Conservation (phyloP, 768 basidiomycete genomes). For the Psilocybe tampanensis region DNA sequence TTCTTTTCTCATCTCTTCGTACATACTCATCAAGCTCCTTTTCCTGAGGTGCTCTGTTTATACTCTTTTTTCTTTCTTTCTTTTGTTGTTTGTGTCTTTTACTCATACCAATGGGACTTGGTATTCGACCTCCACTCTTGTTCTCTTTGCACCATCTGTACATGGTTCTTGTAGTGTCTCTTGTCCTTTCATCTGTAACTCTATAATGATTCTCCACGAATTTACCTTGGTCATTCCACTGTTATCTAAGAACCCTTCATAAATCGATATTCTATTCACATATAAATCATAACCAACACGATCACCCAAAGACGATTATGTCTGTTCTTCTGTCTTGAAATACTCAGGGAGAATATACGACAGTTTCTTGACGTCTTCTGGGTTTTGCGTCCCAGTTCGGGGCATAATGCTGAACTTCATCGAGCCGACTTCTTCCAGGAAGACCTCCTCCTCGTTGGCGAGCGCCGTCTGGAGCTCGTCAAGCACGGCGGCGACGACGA, state of each 20-base stretch:
- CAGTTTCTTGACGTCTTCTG: conserved; percentile 68
- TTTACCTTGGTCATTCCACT: no score
- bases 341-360: conserved; percentile 80
- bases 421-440: conserved; percentile 73
- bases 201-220: not conserved
- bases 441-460: conserved; percentile 40
- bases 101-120: conserved; percentile 25
- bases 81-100: not conserved
- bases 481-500: conserved; percentile 69
- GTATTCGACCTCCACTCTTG: not conserved
- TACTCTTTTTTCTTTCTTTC: not conserved
- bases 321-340: conserved; percentile 39
- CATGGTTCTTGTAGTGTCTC: not conserved
- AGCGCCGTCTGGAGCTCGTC: conserved; percentile 67
- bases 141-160: not conserved
- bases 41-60: no score
- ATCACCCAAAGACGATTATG: not conserved
- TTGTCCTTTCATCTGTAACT: not conserved
- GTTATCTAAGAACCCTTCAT: no score
- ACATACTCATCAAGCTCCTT: no score
- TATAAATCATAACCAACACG: not conserved
- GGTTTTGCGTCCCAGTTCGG: conserved; percentile 49
- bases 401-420: conserved; percentile 92
- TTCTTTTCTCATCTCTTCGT: not conserved
- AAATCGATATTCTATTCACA: no score